phyloP scores from a whole-genome alignment of 2,329 filamentous ascomycete genomes.

The Fusarium euwallaceae region DNA sequence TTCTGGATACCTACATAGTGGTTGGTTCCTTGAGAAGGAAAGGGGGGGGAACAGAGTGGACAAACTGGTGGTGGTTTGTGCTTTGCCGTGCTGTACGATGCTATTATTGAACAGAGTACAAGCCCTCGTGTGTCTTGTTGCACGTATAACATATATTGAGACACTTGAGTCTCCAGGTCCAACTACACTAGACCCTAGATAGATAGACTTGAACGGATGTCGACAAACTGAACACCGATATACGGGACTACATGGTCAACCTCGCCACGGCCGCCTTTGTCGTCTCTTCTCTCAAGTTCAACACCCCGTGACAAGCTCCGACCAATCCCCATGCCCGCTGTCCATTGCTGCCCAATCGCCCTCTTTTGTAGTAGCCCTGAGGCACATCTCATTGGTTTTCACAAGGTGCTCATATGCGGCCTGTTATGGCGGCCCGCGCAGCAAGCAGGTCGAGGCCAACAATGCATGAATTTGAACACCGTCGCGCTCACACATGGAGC shows the following conservation, averaged over 20 bases:
- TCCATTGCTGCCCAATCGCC: slow-evolving; percentile 36
- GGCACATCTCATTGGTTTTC: neutral
- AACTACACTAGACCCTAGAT: neutral
- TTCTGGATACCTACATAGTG: neutral
- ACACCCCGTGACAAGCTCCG: slow-evolving; percentile 21
- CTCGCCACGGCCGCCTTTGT: slow-evolving; percentile 3
- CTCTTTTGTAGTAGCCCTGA: neutral
- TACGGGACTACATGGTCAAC: neutral
- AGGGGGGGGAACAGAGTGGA: neutral
- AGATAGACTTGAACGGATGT: neutral
- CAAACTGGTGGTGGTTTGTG: slow-evolving; percentile 21
- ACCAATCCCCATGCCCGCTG: slow-evolving; percentile 9
- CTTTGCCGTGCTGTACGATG: neutral
- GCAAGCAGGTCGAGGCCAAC: slow-evolving; percentile 19
- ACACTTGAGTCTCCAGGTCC: neutral
- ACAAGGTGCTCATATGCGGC: slow-evolving; percentile 16
- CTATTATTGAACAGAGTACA: slow-evolving; percentile 29
- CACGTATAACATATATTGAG: slow-evolving; percentile 27
- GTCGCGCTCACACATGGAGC: neutral
- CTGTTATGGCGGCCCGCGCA: slow-evolving; percentile 19
- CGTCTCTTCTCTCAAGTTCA: slow-evolving; percentile 31
- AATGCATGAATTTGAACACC: slow-evolving; percentile 22
- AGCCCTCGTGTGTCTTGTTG: slow-evolving; percentile 21
- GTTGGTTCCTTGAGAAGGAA: neutral
- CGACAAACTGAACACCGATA: neutral